Evolutionary conservation across 2,329 filamentous ascomycete species (phyloP), one percentile per base, ranked within the genome.

Genomic region (Endothia cerciana): DNA sequence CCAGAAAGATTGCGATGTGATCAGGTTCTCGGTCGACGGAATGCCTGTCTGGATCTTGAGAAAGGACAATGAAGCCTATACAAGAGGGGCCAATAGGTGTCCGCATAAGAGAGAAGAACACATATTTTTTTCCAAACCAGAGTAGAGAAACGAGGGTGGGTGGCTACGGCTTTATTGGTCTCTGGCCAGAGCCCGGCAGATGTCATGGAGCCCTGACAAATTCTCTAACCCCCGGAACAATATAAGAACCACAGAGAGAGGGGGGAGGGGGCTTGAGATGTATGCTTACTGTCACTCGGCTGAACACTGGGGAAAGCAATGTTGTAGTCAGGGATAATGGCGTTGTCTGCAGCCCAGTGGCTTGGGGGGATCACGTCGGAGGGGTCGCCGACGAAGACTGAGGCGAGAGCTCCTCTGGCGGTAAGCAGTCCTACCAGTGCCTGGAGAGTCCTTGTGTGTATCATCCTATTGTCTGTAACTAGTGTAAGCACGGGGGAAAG

Each of bases 391-490:
- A 65, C 7, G 22, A 60, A 55, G 25, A 66, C 47, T 51, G 22
- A 51, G 25, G 47, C 30, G 78, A 83, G 68, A 68, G 36, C 55
- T 82, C 25, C 75, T 17, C 25, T 51, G 13, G 25, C 47, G 47
- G 47, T 30, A 13, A 51, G 47, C 47, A 51, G 47, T 17, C 25
- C 47, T 17, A 25, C 47, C 13, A 51, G 25, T 15, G 25, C 7
- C 25, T 19, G 47, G 22, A 51, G 13, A 51, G 25, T 6, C 4
- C 13, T 4, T 30, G 10, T 7, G 47, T 30, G 25, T 0, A 30
- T 17, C 47, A 51, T 51, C 25, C 17, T 51, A 11, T 6, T 25
- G 25, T 30, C 47, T 30, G 25, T 17, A 11, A 5, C 22, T 25
- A 45, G 10, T 49, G 2, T 28, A 7, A 11, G 10, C 13, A 17